Base-by-base conservation (phyloP, 306 rosid species). In the Potentilla sterilis region DNA sequence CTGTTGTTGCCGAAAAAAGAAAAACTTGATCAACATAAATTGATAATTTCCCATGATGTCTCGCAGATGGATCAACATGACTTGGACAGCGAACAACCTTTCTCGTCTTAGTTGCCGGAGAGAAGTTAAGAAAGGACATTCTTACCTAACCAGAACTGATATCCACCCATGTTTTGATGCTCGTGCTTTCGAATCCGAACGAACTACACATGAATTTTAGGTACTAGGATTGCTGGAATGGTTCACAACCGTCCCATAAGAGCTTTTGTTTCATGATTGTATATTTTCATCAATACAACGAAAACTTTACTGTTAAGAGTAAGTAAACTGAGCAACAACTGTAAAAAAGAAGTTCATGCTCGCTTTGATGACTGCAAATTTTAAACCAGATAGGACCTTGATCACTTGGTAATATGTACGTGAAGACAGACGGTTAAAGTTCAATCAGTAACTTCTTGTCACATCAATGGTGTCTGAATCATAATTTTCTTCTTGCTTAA, bases 401-500 rank as follows among this genome's bases (percentile, higher is more conserved):
- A 58, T 32, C 22, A 16, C 28, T 4, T 8, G 59, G 74, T 70
- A 42, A 37, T 73, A 61, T 43, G 65, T 67, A 75, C 81, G 69
- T 71, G 72, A 41, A 44, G 72, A 78, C 52, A 54, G 68, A 68
- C 37, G 75, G 46, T 35, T 51, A 37, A 76, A 67, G 72, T 68
- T 78, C 32, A 32, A 54, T 54, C 28, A 78, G 48, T 67, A 79
- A 58, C 79, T 79, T 72, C 76, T 68, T 67, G 84, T 70, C 73
- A 68, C 79, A 55, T 59, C 52, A 11, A 37, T 28, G 28, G 48
- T 58, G 63, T 79, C 79, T 0, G 80, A 81, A 40, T 69, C 79
- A 67, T 69, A 78, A 65, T 69, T 85, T 57, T 74, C 86, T 70
- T 84, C 89, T 67, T 62, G 75, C 83, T 79, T 88, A 28, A 80